These are phyloP conservation scores for Alternaria consortialis DNA, from an alignment of 2,329 filamentous ascomycete genomes.

Conservation along the genomic window DNA sequence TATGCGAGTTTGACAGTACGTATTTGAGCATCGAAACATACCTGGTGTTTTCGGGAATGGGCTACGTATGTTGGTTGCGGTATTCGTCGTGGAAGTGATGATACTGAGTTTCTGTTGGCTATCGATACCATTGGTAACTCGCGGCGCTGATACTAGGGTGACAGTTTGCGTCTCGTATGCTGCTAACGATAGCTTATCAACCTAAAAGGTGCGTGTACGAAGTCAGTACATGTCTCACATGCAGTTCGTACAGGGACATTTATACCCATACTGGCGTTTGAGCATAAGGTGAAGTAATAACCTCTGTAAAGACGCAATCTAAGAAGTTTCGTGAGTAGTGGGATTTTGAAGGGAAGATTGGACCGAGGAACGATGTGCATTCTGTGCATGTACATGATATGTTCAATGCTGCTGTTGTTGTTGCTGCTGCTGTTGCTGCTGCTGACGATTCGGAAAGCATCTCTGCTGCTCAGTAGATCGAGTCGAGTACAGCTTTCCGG, in stretches of 20 bases:
- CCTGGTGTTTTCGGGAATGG: constrained; percentile 13
- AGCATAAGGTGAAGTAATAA: not conserved
- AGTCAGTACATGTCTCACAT: no score
- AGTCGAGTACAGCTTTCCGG: not conserved
- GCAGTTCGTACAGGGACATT: no score
- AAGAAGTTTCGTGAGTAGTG: not conserved
- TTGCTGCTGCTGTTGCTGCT: not conserved
- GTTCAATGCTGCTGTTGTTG: constrained; percentile 8
- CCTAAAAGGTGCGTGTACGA: no score
- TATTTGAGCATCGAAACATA: constrained; percentile 3
- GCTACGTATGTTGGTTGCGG: not conserved
- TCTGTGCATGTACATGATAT: constrained; percentile 26
- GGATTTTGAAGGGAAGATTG: not conserved
- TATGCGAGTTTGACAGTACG: constrained; percentile 5
- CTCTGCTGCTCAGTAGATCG: not conserved
- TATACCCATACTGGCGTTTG: not conserved
- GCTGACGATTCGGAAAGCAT: constrained; percentile 6
- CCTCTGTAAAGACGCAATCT: not conserved
- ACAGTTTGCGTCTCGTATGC: not conserved
- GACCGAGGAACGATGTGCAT: constrained; percentile 23
- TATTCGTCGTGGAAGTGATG: not conserved
- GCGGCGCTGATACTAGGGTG: not conserved
- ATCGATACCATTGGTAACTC: not conserved
- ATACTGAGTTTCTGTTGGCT: not conserved
- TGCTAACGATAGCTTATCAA: constrained; percentile 5